Conservation (phyloP, 495 filamentous ascomycete genomes). For the Hyaloscypha hepaticicola region DNA sequence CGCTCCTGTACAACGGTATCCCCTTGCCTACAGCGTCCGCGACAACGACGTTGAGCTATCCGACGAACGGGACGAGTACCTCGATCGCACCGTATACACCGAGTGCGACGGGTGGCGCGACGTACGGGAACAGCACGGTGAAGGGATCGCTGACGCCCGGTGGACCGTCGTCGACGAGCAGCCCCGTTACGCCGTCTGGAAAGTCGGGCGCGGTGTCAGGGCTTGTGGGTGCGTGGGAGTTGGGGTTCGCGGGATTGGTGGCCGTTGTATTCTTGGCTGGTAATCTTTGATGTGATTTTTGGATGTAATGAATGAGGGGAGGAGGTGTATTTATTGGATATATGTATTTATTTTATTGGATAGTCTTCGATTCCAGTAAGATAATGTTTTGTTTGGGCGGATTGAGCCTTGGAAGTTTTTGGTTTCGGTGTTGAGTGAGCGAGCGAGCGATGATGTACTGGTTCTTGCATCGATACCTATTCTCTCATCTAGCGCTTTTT, state of each 20-base stretch:
- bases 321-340: background rate
- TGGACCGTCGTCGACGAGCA: background rate
- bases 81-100: background rate
- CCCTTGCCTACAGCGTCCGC: conserved; percentile 8
- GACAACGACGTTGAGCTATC: background rate
- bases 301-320: background rate
- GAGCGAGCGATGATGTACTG: background rate
- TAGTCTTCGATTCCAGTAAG: too few species aligned
- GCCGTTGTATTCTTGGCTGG: background rate
- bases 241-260: background rate
- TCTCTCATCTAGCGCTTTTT: background rate
- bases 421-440: too few species aligned
- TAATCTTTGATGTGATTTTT: background rate
- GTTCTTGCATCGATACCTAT: background rate
- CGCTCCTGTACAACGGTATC: conserved; percentile 7
- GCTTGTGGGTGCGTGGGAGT: background rate
- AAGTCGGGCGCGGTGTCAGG: background rate
- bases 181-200: background rate
- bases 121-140: background rate
- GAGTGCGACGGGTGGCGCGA: background rate
- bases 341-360: background rate
- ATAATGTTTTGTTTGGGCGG: background rate
- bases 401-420: background rate
- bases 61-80: background rate
- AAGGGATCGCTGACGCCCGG: background rate